Percentiles rank a stretch among this genome's conserved stretches.
phyloP scores from a whole-genome alignment of 345 rosid genomes.

The Eutrema yunnanense region DNA sequence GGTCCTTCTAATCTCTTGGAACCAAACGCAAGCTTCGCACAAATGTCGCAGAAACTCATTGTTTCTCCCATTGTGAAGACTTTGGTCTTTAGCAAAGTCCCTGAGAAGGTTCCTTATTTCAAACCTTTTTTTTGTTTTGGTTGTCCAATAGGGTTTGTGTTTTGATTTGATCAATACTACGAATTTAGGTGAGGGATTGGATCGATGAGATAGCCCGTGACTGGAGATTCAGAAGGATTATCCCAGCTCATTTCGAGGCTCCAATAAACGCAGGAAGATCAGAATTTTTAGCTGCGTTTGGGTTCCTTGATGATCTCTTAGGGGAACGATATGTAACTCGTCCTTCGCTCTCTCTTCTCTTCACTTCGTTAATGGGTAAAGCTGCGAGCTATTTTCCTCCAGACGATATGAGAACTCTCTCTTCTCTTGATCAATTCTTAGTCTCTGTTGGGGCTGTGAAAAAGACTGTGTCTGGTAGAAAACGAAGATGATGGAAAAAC shows the following conservation, averaged over 20 bases:
- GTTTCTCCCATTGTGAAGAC: slow-evolving; percentile 96
- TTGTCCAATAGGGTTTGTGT: background rate
- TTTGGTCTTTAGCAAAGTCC: slow-evolving; percentile 92
- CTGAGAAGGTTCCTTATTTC: slow-evolving; percentile 64
- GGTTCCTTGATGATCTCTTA: slow-evolving; percentile 78
- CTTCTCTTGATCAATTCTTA: slow-evolving; percentile 83
- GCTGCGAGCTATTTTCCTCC: slow-evolving; percentile 97
- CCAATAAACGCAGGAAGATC: slow-evolving; percentile 80
- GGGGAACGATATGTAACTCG: slow-evolving; percentile 63
- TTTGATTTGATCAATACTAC: background rate
- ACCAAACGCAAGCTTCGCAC: slow-evolving; percentile 88
- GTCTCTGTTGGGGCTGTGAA: slow-evolving; percentile 94
- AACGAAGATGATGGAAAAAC: slow-evolving; percentile 31
- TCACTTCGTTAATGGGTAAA: slow-evolving; percentile 75
- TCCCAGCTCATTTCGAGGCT: slow-evolving; percentile 93
- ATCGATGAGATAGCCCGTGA: slow-evolving; percentile 70
- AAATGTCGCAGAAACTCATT: slow-evolving; percentile 88
- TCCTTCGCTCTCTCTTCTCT: slow-evolving; percentile 65
- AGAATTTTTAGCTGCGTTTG: slow-evolving; percentile 82
- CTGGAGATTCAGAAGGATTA: slow-evolving; percentile 92
- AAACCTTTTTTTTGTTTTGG: background rate
- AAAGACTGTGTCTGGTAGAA: slow-evolving; percentile 82
- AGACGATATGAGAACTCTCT: slow-evolving; percentile 89
- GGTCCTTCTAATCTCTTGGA: slow-evolving; percentile 94
- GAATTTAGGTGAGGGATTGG: slow-evolving; percentile 82